phyloP scores from a whole-genome alignment of 805 yeast genomes.

The Wickerhamiella musiphila region DNA sequence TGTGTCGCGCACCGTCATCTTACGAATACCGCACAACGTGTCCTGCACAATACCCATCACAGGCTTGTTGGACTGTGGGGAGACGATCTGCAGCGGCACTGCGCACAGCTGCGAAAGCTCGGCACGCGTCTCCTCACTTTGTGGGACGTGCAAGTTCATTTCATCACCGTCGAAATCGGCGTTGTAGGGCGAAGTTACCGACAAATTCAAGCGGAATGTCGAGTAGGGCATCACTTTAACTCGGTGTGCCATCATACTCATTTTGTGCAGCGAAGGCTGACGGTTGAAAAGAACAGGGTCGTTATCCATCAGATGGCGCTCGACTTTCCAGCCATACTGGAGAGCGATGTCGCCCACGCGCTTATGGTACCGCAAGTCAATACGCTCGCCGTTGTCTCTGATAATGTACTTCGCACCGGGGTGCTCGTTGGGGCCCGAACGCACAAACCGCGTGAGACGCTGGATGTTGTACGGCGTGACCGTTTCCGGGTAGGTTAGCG shows the following conservation, averaged over 20 bases:
- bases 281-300: slow-evolving; percentile 96
- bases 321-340: slow-evolving; percentile 98
- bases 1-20: slow-evolving; percentile 79
- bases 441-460: slow-evolving; percentile 75
- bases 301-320: slow-evolving; percentile 92
- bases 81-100: slow-evolving; percentile 92
- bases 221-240: slow-evolving; percentile 97
- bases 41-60: slow-evolving; percentile 99
- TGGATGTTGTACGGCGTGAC: slow-evolving; percentile 97
- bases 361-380: slow-evolving; percentile 89
- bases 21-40: slow-evolving; percentile 91
- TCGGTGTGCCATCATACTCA: slow-evolving; percentile 85
- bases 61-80: slow-evolving; percentile 97
- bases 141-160: slow-evolving; percentile 97
- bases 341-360: slow-evolving; percentile 96
- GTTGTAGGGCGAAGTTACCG: slow-evolving; percentile 98
- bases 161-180: slow-evolving; percentile 99
- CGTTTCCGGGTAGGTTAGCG: slow-evolving; percentile 89
- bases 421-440: slow-evolving; percentile 97
- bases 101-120: slow-evolving; percentile 91
- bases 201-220: slow-evolving; percentile 88
- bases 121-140: slow-evolving; percentile 95
- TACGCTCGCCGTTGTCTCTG: slow-evolving; percentile 97
- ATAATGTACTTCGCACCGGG: slow-evolving; percentile 99
- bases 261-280: slow-evolving; percentile 92